Conservation (phyloP, 352 stramenopile genomes). For the Phytophthora lateralis region DNA sequence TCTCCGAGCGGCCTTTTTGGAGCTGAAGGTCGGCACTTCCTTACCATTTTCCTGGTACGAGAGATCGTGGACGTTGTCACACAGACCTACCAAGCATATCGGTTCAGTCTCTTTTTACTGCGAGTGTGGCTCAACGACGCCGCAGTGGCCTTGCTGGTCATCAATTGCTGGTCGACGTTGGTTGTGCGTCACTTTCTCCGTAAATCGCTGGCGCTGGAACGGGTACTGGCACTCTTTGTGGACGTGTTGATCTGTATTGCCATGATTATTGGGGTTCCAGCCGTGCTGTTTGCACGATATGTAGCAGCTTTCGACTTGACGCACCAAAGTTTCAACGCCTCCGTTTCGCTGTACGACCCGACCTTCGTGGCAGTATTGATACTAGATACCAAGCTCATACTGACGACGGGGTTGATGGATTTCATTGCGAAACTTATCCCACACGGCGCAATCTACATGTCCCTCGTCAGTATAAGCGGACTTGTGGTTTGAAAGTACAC, state of each 20-base stretch:
- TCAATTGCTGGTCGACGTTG: constrained; percentile 59
- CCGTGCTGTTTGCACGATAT: not conserved
- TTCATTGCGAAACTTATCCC: not conserved
- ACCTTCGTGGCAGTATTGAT: not conserved
- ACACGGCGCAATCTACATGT: not conserved
- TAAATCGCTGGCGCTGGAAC: not conserved
- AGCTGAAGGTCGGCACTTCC: constrained; percentile 21
- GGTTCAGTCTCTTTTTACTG: constrained; percentile 20
- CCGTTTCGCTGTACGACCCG: not conserved
- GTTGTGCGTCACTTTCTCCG: constrained; percentile 46
- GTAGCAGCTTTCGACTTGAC: not conserved
- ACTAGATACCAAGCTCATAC: not conserved
- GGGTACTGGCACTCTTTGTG: not conserved
- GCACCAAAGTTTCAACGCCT: not conserved
- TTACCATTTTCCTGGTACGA: constrained; percentile 16
- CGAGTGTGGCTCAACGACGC: constrained; percentile 31
- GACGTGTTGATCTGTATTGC: not conserved
- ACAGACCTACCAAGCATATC: constrained; percentile 26
- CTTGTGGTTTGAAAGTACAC: not conserved
- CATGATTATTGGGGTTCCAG: not conserved
- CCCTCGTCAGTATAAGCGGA: not conserved
- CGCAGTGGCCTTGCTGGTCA: constrained; percentile 25
- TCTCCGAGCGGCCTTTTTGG: constrained; percentile 7
- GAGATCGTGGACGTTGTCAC: constrained; percentile 18
- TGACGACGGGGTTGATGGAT: not conserved